Evolutionary conservation across 805 yeast genomes (phyloP).

Genomic region (Teunomyces stri): DNA sequence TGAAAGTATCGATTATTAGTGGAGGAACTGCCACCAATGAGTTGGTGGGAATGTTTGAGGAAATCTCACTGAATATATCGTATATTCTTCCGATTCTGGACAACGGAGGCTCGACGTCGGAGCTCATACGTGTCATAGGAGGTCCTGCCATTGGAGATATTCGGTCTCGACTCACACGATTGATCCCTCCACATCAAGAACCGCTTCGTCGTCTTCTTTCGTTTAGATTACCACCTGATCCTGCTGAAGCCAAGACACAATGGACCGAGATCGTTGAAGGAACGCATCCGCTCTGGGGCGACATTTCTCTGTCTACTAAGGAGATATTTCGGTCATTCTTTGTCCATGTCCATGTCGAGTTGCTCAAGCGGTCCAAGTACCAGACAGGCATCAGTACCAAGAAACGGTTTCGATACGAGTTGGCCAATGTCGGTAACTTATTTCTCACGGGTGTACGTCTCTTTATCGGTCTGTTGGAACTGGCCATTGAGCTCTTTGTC

Average conservation of each 20-base stretch:
- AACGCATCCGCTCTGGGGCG: constrained; percentile 64
- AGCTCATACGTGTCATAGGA: constrained; percentile 78
- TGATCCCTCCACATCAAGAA: constrained; percentile 55
- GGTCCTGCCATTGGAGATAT: constrained; percentile 97
- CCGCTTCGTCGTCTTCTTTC: constrained; percentile 33
- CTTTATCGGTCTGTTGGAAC: constrained; percentile 80
- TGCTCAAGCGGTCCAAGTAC: constrained; percentile 63
- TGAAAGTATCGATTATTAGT: constrained; percentile 45
- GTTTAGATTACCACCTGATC: constrained; percentile 49
- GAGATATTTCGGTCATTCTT: constrained; percentile 76
- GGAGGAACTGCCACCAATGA: constrained; percentile 91
- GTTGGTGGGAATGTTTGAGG: constrained; percentile 56
- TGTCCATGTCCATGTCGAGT: constrained; percentile 74
- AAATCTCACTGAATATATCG: constrained; percentile 44
- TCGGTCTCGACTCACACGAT: constrained; percentile 72
- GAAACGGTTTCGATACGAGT: constrained; percentile 65
- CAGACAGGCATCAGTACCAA: constrained; percentile 20
- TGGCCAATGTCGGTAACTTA: constrained; percentile 84
- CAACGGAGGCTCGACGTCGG: constrained; percentile 94
- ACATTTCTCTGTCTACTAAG: constrained; percentile 56
- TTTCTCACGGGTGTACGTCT: constrained; percentile 78
- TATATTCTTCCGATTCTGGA: constrained; percentile 84
- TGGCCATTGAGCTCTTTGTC: constrained; percentile 73
- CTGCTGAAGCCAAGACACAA: constrained; percentile 55
- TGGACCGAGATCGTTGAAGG: constrained; percentile 85